These are phyloP conservation scores for Sarocladiaceae sp. DNA, from an alignment of 2,329 filamentous ascomycete species.

Conservation along the genomic window DNA sequence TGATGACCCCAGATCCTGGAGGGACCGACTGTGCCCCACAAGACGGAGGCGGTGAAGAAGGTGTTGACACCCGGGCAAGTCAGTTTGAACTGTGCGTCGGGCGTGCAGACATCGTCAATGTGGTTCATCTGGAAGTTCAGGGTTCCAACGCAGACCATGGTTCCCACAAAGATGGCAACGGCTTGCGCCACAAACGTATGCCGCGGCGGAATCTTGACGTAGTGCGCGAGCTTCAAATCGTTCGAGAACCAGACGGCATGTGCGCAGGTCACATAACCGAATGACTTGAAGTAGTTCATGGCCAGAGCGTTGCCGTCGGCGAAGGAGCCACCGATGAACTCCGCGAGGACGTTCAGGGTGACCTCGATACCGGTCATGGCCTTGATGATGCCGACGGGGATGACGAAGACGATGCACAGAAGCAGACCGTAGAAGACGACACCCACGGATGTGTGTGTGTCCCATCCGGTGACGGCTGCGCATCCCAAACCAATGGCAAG, in stretches of 20 bases:
- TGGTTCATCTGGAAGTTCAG: conserved; percentile 45
- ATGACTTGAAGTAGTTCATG: conserved; percentile 53
- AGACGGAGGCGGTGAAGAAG: conserved; percentile 52
- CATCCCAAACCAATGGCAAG: conserved; percentile 41
- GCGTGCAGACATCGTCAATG: conserved; percentile 45
- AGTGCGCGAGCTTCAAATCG: conserved; percentile 46
- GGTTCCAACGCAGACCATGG: conserved; percentile 45
- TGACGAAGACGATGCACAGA: conserved; percentile 45
- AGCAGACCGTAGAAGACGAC: conserved; percentile 48
- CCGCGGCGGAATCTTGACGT: conserved; percentile 58
- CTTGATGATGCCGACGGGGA: conserved; percentile 49
- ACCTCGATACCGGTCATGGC: conserved; percentile 50
- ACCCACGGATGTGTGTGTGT: conserved; percentile 46
- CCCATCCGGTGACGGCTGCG: conserved; percentile 42
- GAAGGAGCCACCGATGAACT: conserved; percentile 48
- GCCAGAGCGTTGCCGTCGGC: conserved; percentile 46
- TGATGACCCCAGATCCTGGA: conserved; percentile 44
- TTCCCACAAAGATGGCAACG: conserved; percentile 50
- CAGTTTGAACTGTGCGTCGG: conserved; percentile 42
- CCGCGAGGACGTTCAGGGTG: conserved; percentile 48
- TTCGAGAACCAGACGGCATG: conserved; percentile 48
- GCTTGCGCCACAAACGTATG: conserved; percentile 58
- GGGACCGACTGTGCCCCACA: conserved; percentile 52
- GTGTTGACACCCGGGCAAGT: conserved; percentile 50
- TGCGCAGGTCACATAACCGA: conserved; percentile 44